These are phyloP conservation scores for Cutaneotrichosporon mucoides DNA, from an alignment of 1,284 basidiomycete species.

Conservation along the genomic window DNA sequence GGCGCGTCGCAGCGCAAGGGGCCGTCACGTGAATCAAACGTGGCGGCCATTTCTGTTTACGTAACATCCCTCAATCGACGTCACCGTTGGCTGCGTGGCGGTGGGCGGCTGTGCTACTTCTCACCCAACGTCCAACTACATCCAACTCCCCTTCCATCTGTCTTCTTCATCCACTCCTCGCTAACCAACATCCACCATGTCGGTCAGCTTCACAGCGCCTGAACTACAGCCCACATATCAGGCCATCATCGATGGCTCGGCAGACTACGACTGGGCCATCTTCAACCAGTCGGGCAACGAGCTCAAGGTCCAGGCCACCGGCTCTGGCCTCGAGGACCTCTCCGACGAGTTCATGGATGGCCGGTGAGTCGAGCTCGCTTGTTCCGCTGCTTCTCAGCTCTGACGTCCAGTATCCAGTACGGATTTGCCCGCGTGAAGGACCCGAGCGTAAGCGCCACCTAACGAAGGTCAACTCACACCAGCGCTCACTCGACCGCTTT, in stretches of 20 bases:
- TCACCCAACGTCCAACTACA: background rate
- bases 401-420: constrained; percentile 72
- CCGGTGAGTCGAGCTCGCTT: constrained; percentile 54
- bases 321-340: constrained; percentile 82
- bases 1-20: too few species aligned
- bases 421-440: constrained; percentile 86
- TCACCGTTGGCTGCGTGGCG: constrained; percentile 1
- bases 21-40: background rate
- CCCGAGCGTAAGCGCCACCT: constrained; percentile 59
- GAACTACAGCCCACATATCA: constrained; percentile 76
- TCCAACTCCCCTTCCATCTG: background rate
- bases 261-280: constrained; percentile 77
- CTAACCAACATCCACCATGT: constrained; percentile 32
- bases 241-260: constrained; percentile 65
- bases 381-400: background rate
- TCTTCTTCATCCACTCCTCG: background rate
- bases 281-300: constrained; percentile 81
- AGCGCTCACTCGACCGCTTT: constrained; percentile 86
- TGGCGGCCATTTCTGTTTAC: background rate
- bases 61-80: background rate
- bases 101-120: background rate
- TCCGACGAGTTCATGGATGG: constrained; percentile 94
- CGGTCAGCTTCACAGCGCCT: constrained; percentile 43
- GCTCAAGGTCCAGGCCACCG: constrained; percentile 79
- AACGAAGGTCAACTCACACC: too few species aligned